Evolutionary conservation across 495 filamentous ascomycete species (phyloP).

Genomic region (Penicillium desertorum): DNA sequence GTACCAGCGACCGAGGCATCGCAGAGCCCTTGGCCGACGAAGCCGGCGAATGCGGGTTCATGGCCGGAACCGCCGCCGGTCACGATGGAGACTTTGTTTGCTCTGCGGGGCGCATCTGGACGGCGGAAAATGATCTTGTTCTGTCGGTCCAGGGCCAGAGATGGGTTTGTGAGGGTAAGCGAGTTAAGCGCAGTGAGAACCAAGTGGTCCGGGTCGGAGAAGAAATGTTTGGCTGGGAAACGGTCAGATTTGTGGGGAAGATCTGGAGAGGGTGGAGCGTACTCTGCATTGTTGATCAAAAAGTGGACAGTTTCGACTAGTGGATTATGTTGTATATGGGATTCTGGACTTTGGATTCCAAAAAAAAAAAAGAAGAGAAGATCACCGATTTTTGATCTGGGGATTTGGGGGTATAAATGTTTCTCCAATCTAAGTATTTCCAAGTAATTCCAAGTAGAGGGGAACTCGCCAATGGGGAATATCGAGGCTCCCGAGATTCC

Average conservation of each 20-base stretch:
- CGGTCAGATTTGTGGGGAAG: constrained; percentile 15
- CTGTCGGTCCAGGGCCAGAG: constrained; percentile 69
- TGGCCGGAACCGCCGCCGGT: constrained; percentile 92
- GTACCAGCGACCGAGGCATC: constrained; percentile 85
- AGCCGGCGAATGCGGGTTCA: constrained; percentile 83
- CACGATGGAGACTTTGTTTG: constrained; percentile 71
- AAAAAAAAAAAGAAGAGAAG: neutral
- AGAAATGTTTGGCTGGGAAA: constrained; percentile 76
- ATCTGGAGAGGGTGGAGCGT: constrained; percentile 13
- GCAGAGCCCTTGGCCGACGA: constrained; percentile 71
- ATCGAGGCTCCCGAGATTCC: neutral
- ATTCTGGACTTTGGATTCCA: neutral
- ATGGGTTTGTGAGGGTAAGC: constrained; percentile 81
- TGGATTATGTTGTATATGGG: neutral
- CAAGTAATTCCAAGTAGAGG: neutral
- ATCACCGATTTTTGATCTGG: neutral
- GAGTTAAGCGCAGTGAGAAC: constrained; percentile 76
- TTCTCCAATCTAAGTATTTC: neutral
- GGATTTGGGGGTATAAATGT: constrained; percentile 1
- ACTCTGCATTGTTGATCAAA: constrained; percentile 29
- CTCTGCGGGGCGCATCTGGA: constrained; percentile 48
- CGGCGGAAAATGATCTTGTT: constrained; percentile 89
- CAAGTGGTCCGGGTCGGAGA: constrained; percentile 78
- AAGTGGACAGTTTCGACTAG: constrained; percentile 10
- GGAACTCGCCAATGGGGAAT: neutral